phyloP scores from a whole-genome alignment of 1,139 yeast species.

The Oligophagozyma castellii region DNA sequence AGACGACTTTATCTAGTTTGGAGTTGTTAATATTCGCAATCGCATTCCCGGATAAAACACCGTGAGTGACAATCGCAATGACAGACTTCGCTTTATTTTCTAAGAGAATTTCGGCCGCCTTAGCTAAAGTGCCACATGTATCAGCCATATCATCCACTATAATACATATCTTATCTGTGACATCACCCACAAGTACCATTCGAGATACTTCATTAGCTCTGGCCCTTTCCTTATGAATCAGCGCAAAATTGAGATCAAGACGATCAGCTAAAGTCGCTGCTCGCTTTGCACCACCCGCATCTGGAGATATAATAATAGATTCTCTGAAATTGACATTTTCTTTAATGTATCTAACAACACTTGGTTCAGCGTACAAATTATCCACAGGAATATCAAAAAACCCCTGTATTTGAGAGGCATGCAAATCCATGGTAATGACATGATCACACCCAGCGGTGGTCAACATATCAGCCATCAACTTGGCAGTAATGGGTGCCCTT shows the following conservation, averaged over 20 bases:
- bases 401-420: conserved; percentile 96
- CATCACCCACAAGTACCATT: conserved; percentile 97
- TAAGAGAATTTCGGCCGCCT: conserved; percentile 83
- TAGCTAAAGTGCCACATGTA: conserved; percentile 92
- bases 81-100: conserved; percentile 74
- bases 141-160: conserved; percentile 98
- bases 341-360: conserved; percentile 75
- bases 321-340: conserved; percentile 57
- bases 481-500: conserved; percentile 95
- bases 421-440: conserved; percentile 94
- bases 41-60: conserved; percentile 82
- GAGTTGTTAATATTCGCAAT: conserved; percentile 70
- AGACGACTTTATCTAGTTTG: conserved; percentile 64
- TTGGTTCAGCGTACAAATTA: conserved; percentile 90
- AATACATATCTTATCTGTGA: conserved; percentile 70
- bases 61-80: conserved; percentile 93
- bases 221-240: conserved; percentile 93
- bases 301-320: conserved; percentile 86
- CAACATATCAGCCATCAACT: conserved; percentile 86
- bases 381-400: conserved; percentile 94
- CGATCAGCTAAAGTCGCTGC: conserved; percentile 94
- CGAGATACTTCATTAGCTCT: conserved; percentile 87
- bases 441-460: conserved; percentile 96
- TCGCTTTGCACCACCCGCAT: conserved; percentile 98
- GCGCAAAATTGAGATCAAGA: conserved; percentile 83